Evolutionary conservation across 2,329 filamentous ascomycete species (phyloP), one percentile per base, ranked within the genome.

Genomic region (Aphanocladium album): DNA sequence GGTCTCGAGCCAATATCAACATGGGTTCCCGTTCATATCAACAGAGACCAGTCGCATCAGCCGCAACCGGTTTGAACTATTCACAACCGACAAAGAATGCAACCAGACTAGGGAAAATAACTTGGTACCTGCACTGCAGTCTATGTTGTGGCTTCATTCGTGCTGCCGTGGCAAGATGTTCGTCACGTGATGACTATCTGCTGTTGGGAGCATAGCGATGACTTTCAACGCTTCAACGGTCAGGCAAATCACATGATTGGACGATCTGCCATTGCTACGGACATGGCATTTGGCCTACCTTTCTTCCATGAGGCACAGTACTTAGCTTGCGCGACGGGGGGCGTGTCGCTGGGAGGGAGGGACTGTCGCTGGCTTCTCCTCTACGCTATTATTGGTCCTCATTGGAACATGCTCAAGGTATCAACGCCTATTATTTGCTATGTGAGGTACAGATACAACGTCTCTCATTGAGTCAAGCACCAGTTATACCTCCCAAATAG

Each of bases 1-100:
- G 79, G 79, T 0, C 64, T 87, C 51, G 65, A 72, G 43, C 62
- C 79, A 1, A 69, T 69, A 16, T 82, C 80, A 2, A 68, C 65
- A 0, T 87, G 83, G 83, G 63, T 80, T 9, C 19, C n/a, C 3
- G 39, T 23, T 3, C 46, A 50, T 33, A 43, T 11, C 45, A 43
- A 41, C 46, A 39, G 23, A 35, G 46, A 41, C 3, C 33, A 51
- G 30, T 21, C n/a, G 19, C 56, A 21, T 8, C 53, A 35, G 16
- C n/a, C 54, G 23, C 46, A 25, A 19, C 45, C 56, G 11, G 43
- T 35, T 47, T 55, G 41, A 57, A 41, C 21, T 9, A 8, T 17
- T 35, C 27, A n/a, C 11, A n/a, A n/a, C 19, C 11, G 21, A 27
- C 27, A 8, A 11, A 46, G 11, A 46, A 25, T n/a, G n/a, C 19